Base-by-base conservation (phyloP, 768 basidiomycete genomes). In the Lactarius trivialis region DNA sequence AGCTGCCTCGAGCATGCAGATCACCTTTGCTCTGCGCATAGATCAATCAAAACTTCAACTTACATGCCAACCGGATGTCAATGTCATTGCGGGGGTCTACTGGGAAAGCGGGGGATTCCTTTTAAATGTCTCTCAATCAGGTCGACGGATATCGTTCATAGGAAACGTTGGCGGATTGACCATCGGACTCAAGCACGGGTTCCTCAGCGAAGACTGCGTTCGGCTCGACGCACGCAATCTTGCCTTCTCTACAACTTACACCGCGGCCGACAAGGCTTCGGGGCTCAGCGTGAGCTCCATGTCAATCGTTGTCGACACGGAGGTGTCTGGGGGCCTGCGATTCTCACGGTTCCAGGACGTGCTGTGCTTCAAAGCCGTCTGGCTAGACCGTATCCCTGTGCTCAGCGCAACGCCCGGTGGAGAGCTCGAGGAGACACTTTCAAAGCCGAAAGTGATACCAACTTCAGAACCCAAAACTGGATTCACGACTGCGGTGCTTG, bases 61-160 rank as follows among this genome's bases (percentile, higher is more conserved):
- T 30, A 91, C 89, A 0, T 98, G 96, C 67, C 85, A 86, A 63
- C 93, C 93, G 0, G 92, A 94, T 69, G 91, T 93, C 56, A 93
- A 95, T 65, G 95, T 97, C n/a, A 80, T 88, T 45, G 92, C 91
- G 15, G 88, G 87, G 1, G 70, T 97, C 36, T 82, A 91, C 52
- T 98, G 96, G 96, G 89, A 96, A 58, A 95, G 91, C 67, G 96
- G 96, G 45, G 94, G 93, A 0, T 94, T 98, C 70, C 75, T 93
- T 54, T 73, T 94, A 58, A 89, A 85, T 68, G 76, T 92, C 43
- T 83, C 86, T 39, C 89, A 93, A 2, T 85, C 85, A 3, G 83
- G 84, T 53, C 79, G 83, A n/a, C 84, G 81, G 53, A 77, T 89
- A 36, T 81, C 85, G 12, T 85, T 97, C 66, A 85, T 86, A 0